Base-by-base conservation (phyloP, 805 yeast species). In the Candida quercuum region DNA sequence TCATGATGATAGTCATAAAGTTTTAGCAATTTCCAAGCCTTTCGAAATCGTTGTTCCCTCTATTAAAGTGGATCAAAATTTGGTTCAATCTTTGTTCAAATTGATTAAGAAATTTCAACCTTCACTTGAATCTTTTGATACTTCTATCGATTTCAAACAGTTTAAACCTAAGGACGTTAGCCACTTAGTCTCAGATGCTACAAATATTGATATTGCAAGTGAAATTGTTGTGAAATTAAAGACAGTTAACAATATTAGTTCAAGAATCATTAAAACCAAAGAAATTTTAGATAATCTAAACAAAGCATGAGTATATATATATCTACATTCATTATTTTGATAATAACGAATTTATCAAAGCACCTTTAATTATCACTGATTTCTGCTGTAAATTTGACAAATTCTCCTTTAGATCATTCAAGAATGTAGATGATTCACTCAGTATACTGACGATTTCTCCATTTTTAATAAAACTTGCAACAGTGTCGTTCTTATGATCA, bases 1-100 rank as follows among this genome's bases (percentile, higher is more conserved):
- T 52, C 66, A 72, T 36, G 71, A 69, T 34, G 78, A 75, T 18
- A 72, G 77, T 33, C 94, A 85, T 54, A 80, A 76, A 40, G 94
- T 84, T n/a, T 65, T 77, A 18, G 67, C 69, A 43, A 70, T 78
- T 23, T 76, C 88, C 0, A 68, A 66, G 40, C 86, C 88, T 15
- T 81, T 85, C 55, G 83, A 80, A 54, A 64, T 85, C 32, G 65
- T 61, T 24, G 52, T 66, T 21, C 68, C 71, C 7, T 41, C 51
- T 19, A 49, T 78, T 7, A 51, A 57, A 3, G 64, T 54, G 14
- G 51, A 49, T 28, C 60, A 59, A n/a, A 43, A 45, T 7, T 48
- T 61, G 14, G 56, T 69, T 11, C 42, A 41, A 1, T 48, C 51
- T 2, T 56, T 76, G 37, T 44, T 56, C 5, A 43, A 43, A 9